These are phyloP conservation scores for Salix koriyanagi DNA, from an alignment of 345 rosid species.

Conservation along the genomic window DNA sequence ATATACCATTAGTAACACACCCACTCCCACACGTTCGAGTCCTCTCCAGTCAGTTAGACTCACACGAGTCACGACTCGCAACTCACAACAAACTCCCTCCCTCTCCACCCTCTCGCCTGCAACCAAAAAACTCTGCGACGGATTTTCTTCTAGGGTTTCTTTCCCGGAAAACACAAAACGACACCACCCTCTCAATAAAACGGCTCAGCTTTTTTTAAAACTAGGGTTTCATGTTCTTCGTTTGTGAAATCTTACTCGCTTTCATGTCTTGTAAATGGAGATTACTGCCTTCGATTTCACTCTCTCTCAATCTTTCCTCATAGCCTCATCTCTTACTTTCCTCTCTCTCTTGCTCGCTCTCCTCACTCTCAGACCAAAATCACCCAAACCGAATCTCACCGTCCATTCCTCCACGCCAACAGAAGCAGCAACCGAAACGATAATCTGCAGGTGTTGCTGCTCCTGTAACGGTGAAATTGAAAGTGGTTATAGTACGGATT, in stretches of 20 bases:
- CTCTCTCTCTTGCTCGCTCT: constrained; percentile 41
- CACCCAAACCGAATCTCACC: constrained; percentile 17
- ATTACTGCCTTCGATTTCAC: constrained; percentile 33
- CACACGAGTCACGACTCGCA: constrained; percentile 14
- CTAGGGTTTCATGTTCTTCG: constrained; percentile 41
- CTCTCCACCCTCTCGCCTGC: not conserved
- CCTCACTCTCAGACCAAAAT: constrained; percentile 42
- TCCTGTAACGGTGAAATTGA: constrained; percentile 21
- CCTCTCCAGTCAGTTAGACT: constrained; percentile 20
- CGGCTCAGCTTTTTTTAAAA: not conserved
- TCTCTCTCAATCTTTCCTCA: constrained; percentile 31
- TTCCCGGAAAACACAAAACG: not conserved
- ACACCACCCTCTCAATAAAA: not conserved
- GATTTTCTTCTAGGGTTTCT: not conserved
- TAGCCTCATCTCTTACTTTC: constrained; percentile 47
- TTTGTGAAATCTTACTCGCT: constrained; percentile 14
- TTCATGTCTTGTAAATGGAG: constrained; percentile 69
- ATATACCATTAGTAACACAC: not conserved
- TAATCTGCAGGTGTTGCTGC: constrained; percentile 30
- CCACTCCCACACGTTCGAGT: not conserved
- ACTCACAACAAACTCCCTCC: not conserved
- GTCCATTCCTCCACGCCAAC: not conserved
- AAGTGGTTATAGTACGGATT: not conserved
- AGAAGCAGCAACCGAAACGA: not conserved
- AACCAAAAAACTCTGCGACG: not conserved